Evolutionary conservation across 179 eudicot species (phyloP).

Genomic region (Silene coronaria): DNA sequence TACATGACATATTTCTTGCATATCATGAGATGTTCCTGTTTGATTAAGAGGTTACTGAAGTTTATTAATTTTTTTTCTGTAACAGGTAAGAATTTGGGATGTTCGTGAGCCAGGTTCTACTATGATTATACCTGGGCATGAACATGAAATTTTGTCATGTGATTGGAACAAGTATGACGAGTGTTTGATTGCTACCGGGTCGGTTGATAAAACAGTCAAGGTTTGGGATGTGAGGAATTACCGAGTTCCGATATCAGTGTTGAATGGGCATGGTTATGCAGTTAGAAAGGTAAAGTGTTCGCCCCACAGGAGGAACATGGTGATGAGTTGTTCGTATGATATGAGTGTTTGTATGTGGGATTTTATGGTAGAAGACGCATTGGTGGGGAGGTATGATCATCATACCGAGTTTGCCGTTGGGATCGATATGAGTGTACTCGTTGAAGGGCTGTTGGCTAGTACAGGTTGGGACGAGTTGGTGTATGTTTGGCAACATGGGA

Average conservation of each 20-base stretch:
- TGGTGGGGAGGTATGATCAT: conserved; percentile 78
- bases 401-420: conserved; percentile 91
- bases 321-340: conserved; percentile 82
- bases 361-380: conserved; percentile 78
- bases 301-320: conserved; percentile 59
- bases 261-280: conserved; percentile 72
- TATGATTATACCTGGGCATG: conserved; percentile 85
- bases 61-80: neutral
- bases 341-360: conserved; percentile 94
- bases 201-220: conserved; percentile 77
- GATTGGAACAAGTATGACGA: conserved; percentile 97
- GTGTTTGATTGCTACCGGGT: conserved; percentile 62
- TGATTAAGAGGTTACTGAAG: neutral
- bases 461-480: conserved; percentile 96
- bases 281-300: conserved; percentile 82
- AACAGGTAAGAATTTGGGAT: conserved; percentile 67
- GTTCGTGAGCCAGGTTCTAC: conserved; percentile 88
- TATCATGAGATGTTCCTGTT: neutral
- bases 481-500: conserved; percentile 91
- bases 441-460: conserved; percentile 83
- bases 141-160: conserved; percentile 68
- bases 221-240: conserved; percentile 87
- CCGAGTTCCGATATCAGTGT: conserved; percentile 61
- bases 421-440: conserved; percentile 92
- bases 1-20: neutral